These are phyloP conservation scores for Alternaria incomplexa DNA, from an alignment of 2,329 filamentous ascomycete species.

Conservation along the genomic window DNA sequence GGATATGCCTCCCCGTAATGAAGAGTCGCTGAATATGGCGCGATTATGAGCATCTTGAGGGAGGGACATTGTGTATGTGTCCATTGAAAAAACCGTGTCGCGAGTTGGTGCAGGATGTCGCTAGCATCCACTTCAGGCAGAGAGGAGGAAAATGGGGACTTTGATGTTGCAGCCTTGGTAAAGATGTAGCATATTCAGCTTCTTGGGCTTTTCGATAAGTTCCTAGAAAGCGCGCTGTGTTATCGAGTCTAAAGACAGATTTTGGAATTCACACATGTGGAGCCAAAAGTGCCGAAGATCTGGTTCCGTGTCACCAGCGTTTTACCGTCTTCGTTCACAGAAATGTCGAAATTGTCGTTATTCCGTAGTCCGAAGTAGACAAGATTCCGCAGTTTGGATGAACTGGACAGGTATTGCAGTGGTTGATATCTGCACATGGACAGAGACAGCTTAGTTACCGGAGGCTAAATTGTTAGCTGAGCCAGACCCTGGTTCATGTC, in stretches of 20 bases:
- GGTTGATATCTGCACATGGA: background rate
- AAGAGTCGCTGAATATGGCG: background rate
- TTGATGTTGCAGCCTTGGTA: background rate
- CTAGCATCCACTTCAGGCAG: background rate
- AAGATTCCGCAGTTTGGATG: background rate
- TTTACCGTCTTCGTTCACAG: background rate
- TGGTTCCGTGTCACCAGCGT: background rate
- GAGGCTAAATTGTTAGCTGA: background rate
- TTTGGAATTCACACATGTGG: background rate
- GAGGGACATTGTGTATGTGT: background rate
- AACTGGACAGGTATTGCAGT: background rate
- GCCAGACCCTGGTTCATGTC: background rate
- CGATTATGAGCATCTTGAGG: slow-evolving; percentile 4
- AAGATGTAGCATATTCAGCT: slow-evolving; percentile 8
- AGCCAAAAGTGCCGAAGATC: background rate
- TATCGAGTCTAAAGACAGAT: background rate
- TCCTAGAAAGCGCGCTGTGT: background rate
- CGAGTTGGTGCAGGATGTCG: background rate
- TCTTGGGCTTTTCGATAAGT: slow-evolving; percentile 2
- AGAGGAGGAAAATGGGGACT: background rate
- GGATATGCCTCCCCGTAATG: background rate
- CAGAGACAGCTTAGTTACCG: slow-evolving; percentile 3
- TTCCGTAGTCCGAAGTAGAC: background rate
- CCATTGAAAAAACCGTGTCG: slow-evolving; percentile 4
- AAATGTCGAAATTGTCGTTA: background rate